Base-by-base conservation (phyloP, 1,284 basidiomycete genomes). In the Ceraceosorus guamensis region DNA sequence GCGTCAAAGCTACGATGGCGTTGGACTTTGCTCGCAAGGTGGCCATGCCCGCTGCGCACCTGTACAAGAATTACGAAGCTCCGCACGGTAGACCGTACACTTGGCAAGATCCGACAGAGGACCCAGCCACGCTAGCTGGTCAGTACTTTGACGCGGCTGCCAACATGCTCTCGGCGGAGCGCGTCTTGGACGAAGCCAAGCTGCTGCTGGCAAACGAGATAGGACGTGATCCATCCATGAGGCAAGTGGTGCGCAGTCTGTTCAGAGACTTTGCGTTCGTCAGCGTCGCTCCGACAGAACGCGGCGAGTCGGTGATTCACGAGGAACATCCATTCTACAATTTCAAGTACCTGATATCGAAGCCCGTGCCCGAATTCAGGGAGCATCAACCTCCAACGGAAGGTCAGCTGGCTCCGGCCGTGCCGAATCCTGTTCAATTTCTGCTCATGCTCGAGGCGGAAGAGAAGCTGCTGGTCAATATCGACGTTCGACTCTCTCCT, bases 301-400 rank as follows among this genome's bases (percentile, higher is more conserved):
- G 86, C 53, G 95, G 95, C n/a, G 80, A 88, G 63, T 80, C 81
- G 31, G 90, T 92, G 75, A 96, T 98, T 52, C 88, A 92, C 70
- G 85, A 91, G 64, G 84, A 86, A 66, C 88, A 96, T 77, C 83
- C 85, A 0, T 95, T 88, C 78, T 91, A 86, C 73, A 92, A 85
- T 67, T 98, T 98, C 84, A 98, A 98, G 81, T 98, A 96, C 79
- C 81, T 98, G 43, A 80, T 83, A 44, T 82, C 86, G 66, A 98
- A 97, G 76, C 86, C 84, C 8, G 82, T 90, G 34, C 76, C 76
- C n/a, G 82, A 84, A 6, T 85, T 96, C 82, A 72, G 41, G 6
- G 16, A 33, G 6, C 45, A 30, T 5, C 18, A 52, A 44, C 16
- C 44, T 3, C 33, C 33, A 5, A 35, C 5, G 4, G 50, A 35